Conservation (phyloP, 78 protist genomes). For the Dictyostelium capitatum region DNA sequence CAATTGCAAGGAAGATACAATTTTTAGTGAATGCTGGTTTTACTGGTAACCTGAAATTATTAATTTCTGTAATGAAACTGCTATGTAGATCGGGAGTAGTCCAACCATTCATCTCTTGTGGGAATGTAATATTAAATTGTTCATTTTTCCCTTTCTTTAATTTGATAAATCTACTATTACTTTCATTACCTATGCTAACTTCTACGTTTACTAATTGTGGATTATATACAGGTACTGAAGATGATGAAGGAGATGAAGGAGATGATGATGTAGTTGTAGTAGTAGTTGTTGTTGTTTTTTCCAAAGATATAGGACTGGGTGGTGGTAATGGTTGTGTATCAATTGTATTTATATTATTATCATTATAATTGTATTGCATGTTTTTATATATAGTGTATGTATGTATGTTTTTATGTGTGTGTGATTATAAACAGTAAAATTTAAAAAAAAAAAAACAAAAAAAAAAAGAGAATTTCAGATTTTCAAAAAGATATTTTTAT, state of each 20-base stretch:
- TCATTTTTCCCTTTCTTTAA: background rate
- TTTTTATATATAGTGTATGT: no score
- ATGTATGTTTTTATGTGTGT: no score
- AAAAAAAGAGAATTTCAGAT: no score
- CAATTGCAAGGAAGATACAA: background rate
- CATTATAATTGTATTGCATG: background rate
- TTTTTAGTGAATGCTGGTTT: background rate
- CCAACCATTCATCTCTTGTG: background rate
- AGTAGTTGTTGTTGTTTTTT: background rate
- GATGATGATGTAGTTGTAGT: background rate
- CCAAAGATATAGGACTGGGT: background rate
- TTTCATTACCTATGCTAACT: background rate
- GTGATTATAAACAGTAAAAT: no score
- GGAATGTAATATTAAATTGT: background rate
- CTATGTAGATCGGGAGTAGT: background rate
- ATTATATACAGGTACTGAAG: background rate
- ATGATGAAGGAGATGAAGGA: background rate
- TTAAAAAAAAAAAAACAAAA: no score
- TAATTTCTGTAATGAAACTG: background rate
- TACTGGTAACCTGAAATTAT: background rate
- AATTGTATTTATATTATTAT: background rate
- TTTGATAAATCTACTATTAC: background rate
- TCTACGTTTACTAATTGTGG: conserved; percentile 3
- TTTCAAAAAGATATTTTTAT: no score
- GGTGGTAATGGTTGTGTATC: background rate